Conservation (phyloP, 768 basidiomycete genomes). For the Leccinum variicolor region DNA sequence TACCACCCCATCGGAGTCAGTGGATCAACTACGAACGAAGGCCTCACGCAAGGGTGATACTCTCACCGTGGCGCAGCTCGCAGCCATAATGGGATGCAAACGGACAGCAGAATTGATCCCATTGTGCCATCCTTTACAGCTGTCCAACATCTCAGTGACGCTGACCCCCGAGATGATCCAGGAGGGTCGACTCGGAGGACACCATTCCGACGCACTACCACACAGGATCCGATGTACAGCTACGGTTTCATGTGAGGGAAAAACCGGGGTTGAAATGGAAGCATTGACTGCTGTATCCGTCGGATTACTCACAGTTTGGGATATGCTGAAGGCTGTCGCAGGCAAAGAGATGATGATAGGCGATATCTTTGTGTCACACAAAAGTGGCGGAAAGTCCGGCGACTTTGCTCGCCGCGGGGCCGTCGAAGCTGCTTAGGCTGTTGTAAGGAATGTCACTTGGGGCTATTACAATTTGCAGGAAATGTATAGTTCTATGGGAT, state of each 20-base stretch:
- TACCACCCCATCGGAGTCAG: conserved; percentile 1
- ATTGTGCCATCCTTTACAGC: conserved; percentile 78
- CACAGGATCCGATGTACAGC: conserved; percentile 62
- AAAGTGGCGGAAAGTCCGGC: conserved; percentile 73
- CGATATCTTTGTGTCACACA: conserved; percentile 59
- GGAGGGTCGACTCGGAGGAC: neutral
- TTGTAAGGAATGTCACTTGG: neutral
- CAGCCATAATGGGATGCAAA: conserved; percentile 86
- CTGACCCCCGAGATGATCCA: conserved; percentile 45
- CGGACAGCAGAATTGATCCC: conserved; percentile 82
- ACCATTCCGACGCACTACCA: conserved; percentile 12
- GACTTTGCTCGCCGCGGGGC: conserved; percentile 46
- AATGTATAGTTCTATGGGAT: neutral
- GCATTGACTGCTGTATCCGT: conserved; percentile 81
- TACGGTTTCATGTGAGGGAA: conserved; percentile 71
- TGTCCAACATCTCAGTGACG: conserved; percentile 66
- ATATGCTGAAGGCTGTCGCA: conserved; percentile 89
- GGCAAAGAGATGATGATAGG: conserved; percentile 85
- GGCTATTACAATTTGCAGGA: neutral
- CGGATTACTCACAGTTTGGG: conserved; percentile 82
- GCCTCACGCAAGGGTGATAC: conserved; percentile 64
- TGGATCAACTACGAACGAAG: conserved; percentile 45
- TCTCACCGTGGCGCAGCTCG: conserved; percentile 74
- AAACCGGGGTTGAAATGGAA: conserved; percentile 93
- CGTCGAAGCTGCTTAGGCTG: neutral